Evolutionary conservation across 2,329 filamentous ascomycete species (phyloP).

Genomic region (Fusarium sp.): DNA sequence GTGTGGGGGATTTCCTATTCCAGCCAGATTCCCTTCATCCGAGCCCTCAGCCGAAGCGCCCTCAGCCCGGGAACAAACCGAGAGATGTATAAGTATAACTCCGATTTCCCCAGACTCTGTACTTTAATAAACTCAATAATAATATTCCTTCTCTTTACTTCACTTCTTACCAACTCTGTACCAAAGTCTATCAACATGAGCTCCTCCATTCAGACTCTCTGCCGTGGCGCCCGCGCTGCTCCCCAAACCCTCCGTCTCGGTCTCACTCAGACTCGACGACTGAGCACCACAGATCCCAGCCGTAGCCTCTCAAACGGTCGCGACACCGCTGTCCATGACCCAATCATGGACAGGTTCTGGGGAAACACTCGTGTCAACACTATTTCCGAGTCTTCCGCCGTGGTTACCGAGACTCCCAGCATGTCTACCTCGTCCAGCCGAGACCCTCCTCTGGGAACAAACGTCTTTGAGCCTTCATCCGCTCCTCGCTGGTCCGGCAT

Average conservation of each 20-base stretch:
- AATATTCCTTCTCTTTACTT: not conserved
- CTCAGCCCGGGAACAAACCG: slow-evolving; percentile 16
- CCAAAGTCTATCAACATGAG: slow-evolving; percentile 25
- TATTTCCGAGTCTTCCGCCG: slow-evolving; percentile 12
- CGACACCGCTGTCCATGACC: slow-evolving; percentile 33
- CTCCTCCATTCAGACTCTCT: slow-evolving; percentile 39
- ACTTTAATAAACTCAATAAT: not conserved
- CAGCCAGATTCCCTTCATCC: slow-evolving; percentile 31
- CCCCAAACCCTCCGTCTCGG: slow-evolving; percentile 21
- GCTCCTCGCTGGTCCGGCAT: slow-evolving; percentile 41
- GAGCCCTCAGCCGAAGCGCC: slow-evolving; percentile 33
- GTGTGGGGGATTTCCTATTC: slow-evolving; percentile 24
- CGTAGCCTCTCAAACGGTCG: slow-evolving; percentile 23
- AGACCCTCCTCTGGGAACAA: slow-evolving; percentile 39
- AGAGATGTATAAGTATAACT: slow-evolving; percentile 25
- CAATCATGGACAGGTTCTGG: slow-evolving; percentile 43
- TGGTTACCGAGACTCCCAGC: slow-evolving; percentile 2
- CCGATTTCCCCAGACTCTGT: not conserved
- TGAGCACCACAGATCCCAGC: slow-evolving; percentile 33
- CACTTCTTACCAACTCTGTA: not conserved
- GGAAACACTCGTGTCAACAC: not conserved
- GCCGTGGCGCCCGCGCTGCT: slow-evolving; percentile 27
- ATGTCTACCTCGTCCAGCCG: slow-evolving; percentile 19
- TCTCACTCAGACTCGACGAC: slow-evolving; percentile 23
- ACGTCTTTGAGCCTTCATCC: slow-evolving; percentile 33